A percentile compares a stretch with the other conserved stretches of the same genome.
These are phyloP conservation scores for Diaporthe humulicola DNA, from an alignment of 2,329 filamentous ascomycete genomes.

Conservation along the genomic window DNA sequence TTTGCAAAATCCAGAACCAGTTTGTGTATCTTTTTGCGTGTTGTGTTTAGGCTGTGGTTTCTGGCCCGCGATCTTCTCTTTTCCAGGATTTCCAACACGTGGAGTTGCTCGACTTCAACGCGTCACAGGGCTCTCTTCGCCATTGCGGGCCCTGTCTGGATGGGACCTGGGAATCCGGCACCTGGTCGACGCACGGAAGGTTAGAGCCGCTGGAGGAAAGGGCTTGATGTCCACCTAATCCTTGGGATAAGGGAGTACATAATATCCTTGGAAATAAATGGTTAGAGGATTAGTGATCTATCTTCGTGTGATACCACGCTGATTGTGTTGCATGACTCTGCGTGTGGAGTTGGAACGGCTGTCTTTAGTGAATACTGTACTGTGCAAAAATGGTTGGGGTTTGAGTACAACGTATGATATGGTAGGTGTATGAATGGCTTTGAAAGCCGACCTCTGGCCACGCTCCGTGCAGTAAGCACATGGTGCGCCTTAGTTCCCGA, in stretches of 20 bases:
- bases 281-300: not conserved
- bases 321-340: not conserved
- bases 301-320: not conserved
- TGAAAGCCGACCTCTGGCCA: not conserved
- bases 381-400: not conserved
- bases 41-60: not conserved
- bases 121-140: not conserved
- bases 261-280: not conserved
- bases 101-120: not conserved
- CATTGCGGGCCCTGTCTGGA: not conserved
- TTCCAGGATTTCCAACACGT: not conserved
- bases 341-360: not conserved
- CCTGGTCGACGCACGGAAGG: not conserved
- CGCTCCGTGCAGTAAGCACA: not conserved
- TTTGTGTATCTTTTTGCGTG: not conserved
- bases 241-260: not conserved
- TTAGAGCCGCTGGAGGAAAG: not conserved
- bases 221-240: conserved; percentile 3
- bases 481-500: not conserved
- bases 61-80: not conserved
- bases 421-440: not conserved
- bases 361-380: no score
- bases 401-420: no score
- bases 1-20: not conserved
- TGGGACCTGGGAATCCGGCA: not conserved